A percentile compares a stretch with the other conserved stretches of the same genome.
Conservation (phyloP, 768 basidiomycete genomes). For the Trichaptum fuscoviolaceum region DNA sequence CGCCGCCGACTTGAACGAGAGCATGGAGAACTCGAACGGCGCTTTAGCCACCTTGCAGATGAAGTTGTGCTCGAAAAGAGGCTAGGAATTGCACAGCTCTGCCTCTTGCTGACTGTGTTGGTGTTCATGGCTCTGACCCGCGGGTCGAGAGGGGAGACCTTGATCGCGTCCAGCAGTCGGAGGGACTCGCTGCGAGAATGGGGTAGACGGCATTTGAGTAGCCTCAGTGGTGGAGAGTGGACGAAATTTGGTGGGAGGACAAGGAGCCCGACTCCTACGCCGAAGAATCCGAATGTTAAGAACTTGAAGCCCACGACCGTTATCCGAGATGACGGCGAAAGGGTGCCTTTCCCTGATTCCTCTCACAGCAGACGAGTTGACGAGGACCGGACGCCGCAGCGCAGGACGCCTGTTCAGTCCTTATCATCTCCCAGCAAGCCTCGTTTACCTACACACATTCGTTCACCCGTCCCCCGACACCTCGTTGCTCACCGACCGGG, state of each 20-base stretch:
- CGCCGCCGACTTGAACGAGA: constrained; percentile 63
- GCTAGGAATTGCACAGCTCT: constrained; percentile 82
- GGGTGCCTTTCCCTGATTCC: neutral
- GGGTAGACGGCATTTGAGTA: constrained; percentile 49
- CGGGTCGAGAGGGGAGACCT: constrained; percentile 43
- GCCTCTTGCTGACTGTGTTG: constrained; percentile 75
- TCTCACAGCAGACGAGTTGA: neutral
- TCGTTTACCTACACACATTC: neutral
- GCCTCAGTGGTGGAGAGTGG: constrained; percentile 46
- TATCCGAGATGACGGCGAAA: neutral
- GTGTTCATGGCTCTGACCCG: constrained; percentile 85
- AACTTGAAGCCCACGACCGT: neutral
- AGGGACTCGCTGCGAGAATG: constrained; percentile 40
- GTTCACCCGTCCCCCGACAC: constrained; percentile 6
- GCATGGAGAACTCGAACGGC: constrained; percentile 58
- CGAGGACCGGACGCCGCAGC: neutral
- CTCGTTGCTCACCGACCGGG: constrained; percentile 11
- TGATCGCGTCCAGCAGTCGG: constrained; percentile 8
- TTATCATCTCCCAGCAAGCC: neutral
- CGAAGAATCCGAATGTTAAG: neutral
- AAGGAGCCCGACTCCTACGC: constrained; percentile 26
- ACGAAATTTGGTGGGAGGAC: constrained; percentile 27
- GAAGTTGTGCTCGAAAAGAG: constrained; percentile 91
- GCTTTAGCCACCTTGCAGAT: constrained; percentile 69
- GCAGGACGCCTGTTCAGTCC: neutral